Base-by-base conservation (phyloP, 208 protist genomes). In the Leishmania major region DNA sequence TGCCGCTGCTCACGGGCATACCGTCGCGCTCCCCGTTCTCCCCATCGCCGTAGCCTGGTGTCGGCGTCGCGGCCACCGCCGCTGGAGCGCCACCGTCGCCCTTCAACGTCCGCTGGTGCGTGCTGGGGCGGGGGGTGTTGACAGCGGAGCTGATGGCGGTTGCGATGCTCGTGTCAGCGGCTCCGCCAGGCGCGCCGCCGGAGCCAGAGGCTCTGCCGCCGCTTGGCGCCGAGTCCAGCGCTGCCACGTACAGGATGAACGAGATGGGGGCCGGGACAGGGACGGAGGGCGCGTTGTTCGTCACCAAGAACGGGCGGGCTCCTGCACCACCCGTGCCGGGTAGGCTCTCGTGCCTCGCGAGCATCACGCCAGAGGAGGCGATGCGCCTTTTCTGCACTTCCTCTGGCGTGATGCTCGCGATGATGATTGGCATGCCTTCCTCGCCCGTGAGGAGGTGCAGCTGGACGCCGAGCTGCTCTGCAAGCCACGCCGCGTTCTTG, bases 381-480 rank as follows among this genome's bases (percentile, higher is more conserved):
- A 51, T 60, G 11, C 37, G 76, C 31, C 45, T 51, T 37, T 62
- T 55, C 43, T 71, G 64, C 37, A 80, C 70, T 60, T 82, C 83
- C 49, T 81, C 81, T 15, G 69, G 57, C 1, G 80, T 81, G 71
- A 86, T 80, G 64, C 75, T 80, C 70, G 81, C 70, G 22, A 92
- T 59, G 75, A 90, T 83, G 19, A 92, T 35, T 17, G 91, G 91
- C 55, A 82, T 62, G 17, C 83, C 86, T 19, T 60, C 85, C 28
- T 67, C 85, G n/a, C 88, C 90, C 57, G 71, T 80, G 60, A 82
- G 80, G 28, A 95, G 51, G 51, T 79, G 77, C 78, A 95, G 78
- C 70, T 82, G 83, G 79, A 89, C 66, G 35, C 88, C 87, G 35
- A 95, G 83, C 76, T 94, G 89, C 71, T 87, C 89, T 28, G 92